phyloP scores from a whole-genome alignment of 2,329 filamentous ascomycete species.

The Epichloe baconii region DNA sequence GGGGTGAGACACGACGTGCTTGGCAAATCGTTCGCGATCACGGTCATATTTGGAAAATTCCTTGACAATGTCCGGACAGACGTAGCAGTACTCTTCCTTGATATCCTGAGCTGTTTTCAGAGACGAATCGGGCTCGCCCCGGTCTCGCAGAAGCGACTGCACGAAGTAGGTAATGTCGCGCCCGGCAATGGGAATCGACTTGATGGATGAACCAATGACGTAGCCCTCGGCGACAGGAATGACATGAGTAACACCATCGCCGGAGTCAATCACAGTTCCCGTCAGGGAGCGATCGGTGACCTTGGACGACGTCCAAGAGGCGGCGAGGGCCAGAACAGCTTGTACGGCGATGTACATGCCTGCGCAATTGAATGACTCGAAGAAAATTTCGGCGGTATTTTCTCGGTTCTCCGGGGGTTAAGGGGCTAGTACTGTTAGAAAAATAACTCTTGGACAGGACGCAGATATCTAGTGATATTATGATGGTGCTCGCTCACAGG shows the following conservation, averaged over 20 bases:
- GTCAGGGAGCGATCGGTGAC: constrained; percentile 92
- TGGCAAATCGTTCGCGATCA: constrained; percentile 79
- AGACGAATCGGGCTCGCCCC: constrained; percentile 91
- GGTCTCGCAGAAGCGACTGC: constrained; percentile 87
- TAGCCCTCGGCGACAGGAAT: constrained; percentile 98
- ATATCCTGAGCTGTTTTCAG: constrained; percentile 96
- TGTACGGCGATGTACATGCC: constrained; percentile 98
- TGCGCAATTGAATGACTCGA: constrained; percentile 98
- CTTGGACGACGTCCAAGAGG: constrained; percentile 97
- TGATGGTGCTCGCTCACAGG: constrained; percentile 53
- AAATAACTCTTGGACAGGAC: background rate
- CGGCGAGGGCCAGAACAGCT: constrained; percentile 87
- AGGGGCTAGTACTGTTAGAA: constrained; percentile 49
- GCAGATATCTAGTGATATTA: background rate
- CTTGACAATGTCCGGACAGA: constrained; percentile 97
- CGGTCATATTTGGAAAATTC: constrained; percentile 91
- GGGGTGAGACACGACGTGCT: constrained; percentile 76
- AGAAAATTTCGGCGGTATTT: constrained; percentile 99
- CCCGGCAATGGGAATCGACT: constrained; percentile 95
- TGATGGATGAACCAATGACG: constrained; percentile 97
- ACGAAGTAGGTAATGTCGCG: constrained; percentile 99
- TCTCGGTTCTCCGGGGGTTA: constrained; percentile 98
- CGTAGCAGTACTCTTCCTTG: constrained; percentile 98
- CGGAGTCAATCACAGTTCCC: constrained; percentile 95
- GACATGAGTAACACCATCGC: constrained; percentile 97